These are phyloP conservation scores for Reutealis trisperma DNA, from an alignment of 345 rosid genomes.

Conservation along the genomic window DNA sequence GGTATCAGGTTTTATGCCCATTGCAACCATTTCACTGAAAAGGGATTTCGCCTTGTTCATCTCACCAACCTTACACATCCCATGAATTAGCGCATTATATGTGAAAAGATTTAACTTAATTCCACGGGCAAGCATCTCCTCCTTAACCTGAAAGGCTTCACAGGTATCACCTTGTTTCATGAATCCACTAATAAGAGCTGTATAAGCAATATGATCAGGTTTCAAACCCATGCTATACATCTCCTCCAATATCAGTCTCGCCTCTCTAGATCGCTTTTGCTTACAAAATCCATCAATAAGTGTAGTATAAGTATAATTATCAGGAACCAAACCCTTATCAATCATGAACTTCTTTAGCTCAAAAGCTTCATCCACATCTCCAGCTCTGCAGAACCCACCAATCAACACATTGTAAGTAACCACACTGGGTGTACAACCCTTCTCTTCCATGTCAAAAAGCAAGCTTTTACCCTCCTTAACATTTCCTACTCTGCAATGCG, in stretches of 20 bases:
- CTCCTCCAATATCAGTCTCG: constrained; percentile 51
- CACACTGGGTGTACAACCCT: constrained; percentile 45
- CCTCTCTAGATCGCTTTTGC: constrained; percentile 55
- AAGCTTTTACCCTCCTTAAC: constrained; percentile 41
- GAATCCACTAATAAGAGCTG: constrained; percentile 60
- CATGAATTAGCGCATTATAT: constrained; percentile 51
- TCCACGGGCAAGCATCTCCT: constrained; percentile 58
- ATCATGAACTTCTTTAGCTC: constrained; percentile 49
- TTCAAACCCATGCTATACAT: constrained; percentile 50
- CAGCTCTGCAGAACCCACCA: constrained; percentile 55
- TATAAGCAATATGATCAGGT: constrained; percentile 48
- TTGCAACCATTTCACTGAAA: constrained; percentile 57
- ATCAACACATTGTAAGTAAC: constrained; percentile 57
- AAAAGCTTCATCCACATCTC: constrained; percentile 57
- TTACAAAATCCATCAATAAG: constrained; percentile 63
- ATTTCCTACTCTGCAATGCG: constrained; percentile 59
- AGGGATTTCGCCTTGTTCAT: constrained; percentile 64
- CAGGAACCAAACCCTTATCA: constrained; percentile 50
- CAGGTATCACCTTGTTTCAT: constrained; percentile 50
- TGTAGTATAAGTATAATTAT: constrained; percentile 38
- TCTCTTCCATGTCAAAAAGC: constrained; percentile 52
- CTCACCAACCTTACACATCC: constrained; percentile 59
- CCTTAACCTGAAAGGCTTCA: constrained; percentile 59
- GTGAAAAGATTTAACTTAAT: constrained; percentile 38
- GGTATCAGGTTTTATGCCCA: constrained; percentile 56